Percentiles rank a stretch among this genome's conserved stretches.
Evolutionary conservation across 306 rosid species (phyloP).

Genomic region (Gastrolobium bilobum): DNA sequence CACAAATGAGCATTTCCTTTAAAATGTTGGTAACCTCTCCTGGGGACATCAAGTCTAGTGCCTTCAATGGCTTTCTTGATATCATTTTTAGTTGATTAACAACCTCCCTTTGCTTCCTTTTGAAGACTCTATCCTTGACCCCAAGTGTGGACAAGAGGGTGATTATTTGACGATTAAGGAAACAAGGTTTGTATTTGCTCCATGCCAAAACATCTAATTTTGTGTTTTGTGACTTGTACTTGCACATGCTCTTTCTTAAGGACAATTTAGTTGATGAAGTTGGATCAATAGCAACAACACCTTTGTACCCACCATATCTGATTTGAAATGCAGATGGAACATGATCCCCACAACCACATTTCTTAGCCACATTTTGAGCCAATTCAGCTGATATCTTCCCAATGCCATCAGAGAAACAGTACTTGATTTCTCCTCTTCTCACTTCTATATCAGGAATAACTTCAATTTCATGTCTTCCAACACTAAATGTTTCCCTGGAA

Average conservation of each 20-base stretch:
- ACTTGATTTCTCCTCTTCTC: slow-evolving; percentile 48
- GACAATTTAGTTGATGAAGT: slow-evolving; percentile 72
- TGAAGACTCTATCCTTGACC: slow-evolving; percentile 60
- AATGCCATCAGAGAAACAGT: slow-evolving; percentile 86
- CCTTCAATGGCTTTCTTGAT: slow-evolving; percentile 66
- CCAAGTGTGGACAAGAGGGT: slow-evolving; percentile 77
- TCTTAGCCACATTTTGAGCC: slow-evolving; percentile 71
- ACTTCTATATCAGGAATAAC: slow-evolving; percentile 69
- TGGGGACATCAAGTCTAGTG: slow-evolving; percentile 74
- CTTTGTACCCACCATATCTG: slow-evolving; percentile 90
- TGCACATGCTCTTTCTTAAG: slow-evolving; percentile 80
- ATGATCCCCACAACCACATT: slow-evolving; percentile 57
- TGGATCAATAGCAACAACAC: slow-evolving; percentile 90
- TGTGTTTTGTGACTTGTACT: slow-evolving; percentile 68
- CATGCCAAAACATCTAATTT: slow-evolving; percentile 78
- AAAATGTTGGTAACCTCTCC: slow-evolving; percentile 69
- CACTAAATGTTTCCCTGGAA: slow-evolving; percentile 78
- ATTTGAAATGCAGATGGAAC: slow-evolving; percentile 93
- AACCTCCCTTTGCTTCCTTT: slow-evolving; percentile 63
- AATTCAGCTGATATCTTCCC: slow-evolving; percentile 79
- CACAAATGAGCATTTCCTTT: slow-evolving; percentile 65
- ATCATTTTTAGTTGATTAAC: slow-evolving; percentile 63
- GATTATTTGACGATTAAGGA: slow-evolving; percentile 68
- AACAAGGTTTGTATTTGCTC: slow-evolving; percentile 74
- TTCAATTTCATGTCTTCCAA: slow-evolving; percentile 60